Percentiles rank a stretch among this genome's conserved stretches.
Evolutionary conservation across 169 alveolate genomes (phyloP).

Genomic region (Perkinsus olseni): DNA sequence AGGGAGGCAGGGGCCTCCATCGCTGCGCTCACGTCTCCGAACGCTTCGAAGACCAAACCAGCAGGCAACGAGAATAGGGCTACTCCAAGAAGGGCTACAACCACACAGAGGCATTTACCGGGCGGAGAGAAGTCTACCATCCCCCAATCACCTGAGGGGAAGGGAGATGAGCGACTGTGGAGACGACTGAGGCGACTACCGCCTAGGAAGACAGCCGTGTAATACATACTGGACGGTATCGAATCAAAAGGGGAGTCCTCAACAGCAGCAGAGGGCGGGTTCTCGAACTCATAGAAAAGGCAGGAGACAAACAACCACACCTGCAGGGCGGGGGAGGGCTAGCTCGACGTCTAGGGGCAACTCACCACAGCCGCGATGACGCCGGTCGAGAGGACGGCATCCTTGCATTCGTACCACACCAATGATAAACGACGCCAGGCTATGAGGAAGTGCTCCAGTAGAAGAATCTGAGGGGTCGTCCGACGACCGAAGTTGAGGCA

Average conservation of each 20-base stretch:
- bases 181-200: not conserved
- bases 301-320: not conserved
- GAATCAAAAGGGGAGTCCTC: not conserved
- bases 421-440: not conserved
- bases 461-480: not conserved
- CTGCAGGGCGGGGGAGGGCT: not conserved
- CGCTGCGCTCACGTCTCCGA: not conserved
- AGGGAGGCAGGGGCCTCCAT: too few relatives aligned
- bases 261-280: not conserved
- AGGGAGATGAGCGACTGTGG: not conserved
- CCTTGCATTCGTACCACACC: not conserved
- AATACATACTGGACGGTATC: not conserved
- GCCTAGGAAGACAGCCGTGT: not conserved
- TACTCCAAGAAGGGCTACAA: not conserved
- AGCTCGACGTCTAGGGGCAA: not conserved
- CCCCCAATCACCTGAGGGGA: not conserved
- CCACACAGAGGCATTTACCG: not conserved
- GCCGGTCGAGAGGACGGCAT: not conserved
- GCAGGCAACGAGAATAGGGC: not conserved
- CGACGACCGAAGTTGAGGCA: not conserved
- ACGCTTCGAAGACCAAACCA: not conserved
- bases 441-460: not conserved
- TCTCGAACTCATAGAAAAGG: not conserved
- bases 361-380: not conserved
- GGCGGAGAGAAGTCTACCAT: not conserved